Base-by-base conservation (phyloP, 2,329 filamentous ascomycete species). In the Akanthomyces muscarius region DNA sequence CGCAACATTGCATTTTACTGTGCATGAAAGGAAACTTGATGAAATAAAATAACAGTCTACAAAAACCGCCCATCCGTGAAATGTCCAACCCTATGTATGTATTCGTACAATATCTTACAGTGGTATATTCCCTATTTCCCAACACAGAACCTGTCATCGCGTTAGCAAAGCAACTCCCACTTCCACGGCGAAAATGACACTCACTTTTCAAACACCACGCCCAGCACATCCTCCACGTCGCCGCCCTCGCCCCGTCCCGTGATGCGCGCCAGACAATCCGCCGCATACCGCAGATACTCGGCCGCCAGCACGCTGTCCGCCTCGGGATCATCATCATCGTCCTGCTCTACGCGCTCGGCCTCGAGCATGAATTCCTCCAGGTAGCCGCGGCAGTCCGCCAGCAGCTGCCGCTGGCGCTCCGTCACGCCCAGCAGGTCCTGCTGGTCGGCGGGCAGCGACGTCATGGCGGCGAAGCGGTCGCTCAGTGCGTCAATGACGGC, bases 191-290 rank as follows among this genome's bases (percentile, higher is more conserved):
- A 28, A 25, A 13, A 28, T 13, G 28, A 47, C 42, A 85, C 86
- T 81, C 78, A 96, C 91, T 96, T 98, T 75, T 98, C 94, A 78
- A 99, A 99, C 4, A 99, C 93, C 25, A 99, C 93, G 0, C 95
- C 95, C 51, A 99, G 78, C 8, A 99, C 91, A 72, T 98, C 95
- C 73, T 99, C 94, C 18, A 98, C 92, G 75, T 98, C 94, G 2
- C 92, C 91, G 47, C 84, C 85, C 69, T 92, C 91, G 0, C 92
- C 93, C 62, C 86, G 86, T 0, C 95, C 95, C 1, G 92, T 98
- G 69, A 98, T 96, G 63, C 87, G 86, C 2, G 92, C 89, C n/a
- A 97, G 80, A 66, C 86, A 88, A 59, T 88, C 85, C 0, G 91
- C 92, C 14, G 92, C 93, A 67, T 86, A 86, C 50, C 95, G 88